phyloP scores from a whole-genome alignment of 1,284 basidiomycete species.

The Trichosporon sp. region DNA sequence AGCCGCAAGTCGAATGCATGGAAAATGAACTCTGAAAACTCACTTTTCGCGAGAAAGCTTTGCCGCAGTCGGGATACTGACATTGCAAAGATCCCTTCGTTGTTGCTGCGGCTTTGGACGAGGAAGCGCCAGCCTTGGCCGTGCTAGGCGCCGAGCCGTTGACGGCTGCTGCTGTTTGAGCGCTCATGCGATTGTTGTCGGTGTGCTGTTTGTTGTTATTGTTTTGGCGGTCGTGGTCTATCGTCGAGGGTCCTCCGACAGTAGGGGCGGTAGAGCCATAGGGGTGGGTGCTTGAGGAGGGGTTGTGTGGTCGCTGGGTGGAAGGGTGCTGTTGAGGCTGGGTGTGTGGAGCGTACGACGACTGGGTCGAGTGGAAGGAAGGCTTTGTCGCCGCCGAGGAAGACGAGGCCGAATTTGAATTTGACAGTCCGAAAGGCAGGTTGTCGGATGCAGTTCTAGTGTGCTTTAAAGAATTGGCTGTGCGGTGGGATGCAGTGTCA shows the following conservation, averaged over 20 bases:
- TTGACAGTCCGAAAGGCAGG: no score
- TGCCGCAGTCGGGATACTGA: conserved; percentile 26
- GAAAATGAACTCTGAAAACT: conserved; percentile 7
- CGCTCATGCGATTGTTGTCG: background rate
- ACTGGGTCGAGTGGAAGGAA: background rate
- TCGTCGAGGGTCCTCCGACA: background rate
- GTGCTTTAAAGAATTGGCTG: no score
- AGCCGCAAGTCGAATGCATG: background rate
- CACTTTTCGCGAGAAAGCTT: conserved; percentile 41
- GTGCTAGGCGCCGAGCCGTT: background rate
- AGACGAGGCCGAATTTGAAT: background rate
- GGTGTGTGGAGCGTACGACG: background rate
- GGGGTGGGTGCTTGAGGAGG: background rate
- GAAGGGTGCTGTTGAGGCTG: background rate
- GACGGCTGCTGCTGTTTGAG: background rate
- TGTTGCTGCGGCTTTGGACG: background rate
- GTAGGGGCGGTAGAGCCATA: background rate
- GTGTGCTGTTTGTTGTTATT: background rate
- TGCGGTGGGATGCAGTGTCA: background rate
- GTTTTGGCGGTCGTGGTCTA: background rate
- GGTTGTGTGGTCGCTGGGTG: conserved; percentile 1
- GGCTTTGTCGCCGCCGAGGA: conserved; percentile 1
- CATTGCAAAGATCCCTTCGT: conserved; percentile 16
- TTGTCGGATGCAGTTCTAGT: no score
- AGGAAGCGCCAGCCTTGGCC: background rate